A percentile compares a stretch with the other conserved stretches of the same genome.
Evolutionary conservation across 2,329 filamentous ascomycete species (phyloP).

Genomic region (Alternaria consortialis): DNA sequence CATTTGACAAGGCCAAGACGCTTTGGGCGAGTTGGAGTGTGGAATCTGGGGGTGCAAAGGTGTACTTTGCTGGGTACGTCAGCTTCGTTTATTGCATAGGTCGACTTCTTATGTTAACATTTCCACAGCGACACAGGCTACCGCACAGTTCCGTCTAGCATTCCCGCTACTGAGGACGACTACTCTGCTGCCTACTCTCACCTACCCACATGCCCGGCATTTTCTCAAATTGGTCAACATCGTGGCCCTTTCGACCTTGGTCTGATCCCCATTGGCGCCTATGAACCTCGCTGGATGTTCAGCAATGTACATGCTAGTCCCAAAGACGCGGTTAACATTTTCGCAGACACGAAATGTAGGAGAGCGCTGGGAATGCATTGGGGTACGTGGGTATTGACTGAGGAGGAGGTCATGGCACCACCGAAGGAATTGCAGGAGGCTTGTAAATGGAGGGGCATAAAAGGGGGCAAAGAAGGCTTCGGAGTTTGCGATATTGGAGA

Average conservation of each 20-base stretch:
- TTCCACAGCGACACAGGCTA: slow-evolving; percentile 85
- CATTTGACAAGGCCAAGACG: slow-evolving; percentile 76
- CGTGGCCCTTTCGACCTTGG: slow-evolving; percentile 91
- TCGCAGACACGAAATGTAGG: slow-evolving; percentile 80
- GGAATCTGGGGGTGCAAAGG: slow-evolving; percentile 74
- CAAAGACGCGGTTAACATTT: slow-evolving; percentile 88
- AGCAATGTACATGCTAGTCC: slow-evolving; percentile 87
- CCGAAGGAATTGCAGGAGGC: slow-evolving; percentile 76
- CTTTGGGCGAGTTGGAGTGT: slow-evolving; percentile 92
- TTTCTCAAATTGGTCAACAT: slow-evolving; percentile 80
- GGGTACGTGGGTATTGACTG: slow-evolving; percentile 85
- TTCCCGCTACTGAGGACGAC: slow-evolving; percentile 72
- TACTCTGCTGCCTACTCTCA: slow-evolving; percentile 70
- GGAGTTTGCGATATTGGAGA: slow-evolving; percentile 85
- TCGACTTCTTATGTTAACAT: background rate
- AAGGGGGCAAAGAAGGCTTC: slow-evolving; percentile 79
- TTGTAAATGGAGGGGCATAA: slow-evolving; percentile 74
- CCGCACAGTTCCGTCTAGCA: slow-evolving; percentile 72
- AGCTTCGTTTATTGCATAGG: background rate
- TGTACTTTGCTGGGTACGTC: slow-evolving; percentile 78
- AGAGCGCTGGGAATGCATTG: slow-evolving; percentile 88
- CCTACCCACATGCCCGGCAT: slow-evolving; percentile 80
- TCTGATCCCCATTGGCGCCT: slow-evolving; percentile 92
- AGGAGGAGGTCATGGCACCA: slow-evolving; percentile 86
- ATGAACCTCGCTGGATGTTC: slow-evolving; percentile 77